These are phyloP conservation scores for Suillus placidus DNA, from an alignment of 768 basidiomycete genomes.

Conservation along the genomic window DNA sequence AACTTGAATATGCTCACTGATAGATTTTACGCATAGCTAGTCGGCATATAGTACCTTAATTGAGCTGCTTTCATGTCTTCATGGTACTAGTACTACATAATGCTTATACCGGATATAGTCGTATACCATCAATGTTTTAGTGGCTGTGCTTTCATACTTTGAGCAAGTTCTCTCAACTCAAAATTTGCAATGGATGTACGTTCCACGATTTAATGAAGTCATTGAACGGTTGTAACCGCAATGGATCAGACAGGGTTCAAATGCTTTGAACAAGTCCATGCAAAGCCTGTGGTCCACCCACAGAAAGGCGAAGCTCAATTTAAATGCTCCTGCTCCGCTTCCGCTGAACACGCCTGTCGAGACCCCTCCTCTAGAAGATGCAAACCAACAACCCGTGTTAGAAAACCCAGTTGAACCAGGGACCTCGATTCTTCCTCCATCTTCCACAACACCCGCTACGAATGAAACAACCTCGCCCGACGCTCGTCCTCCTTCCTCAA, in stretches of 20 bases:
- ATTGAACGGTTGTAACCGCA: slow-evolving; percentile 21
- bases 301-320: slow-evolving; percentile 64
- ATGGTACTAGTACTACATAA: no score
- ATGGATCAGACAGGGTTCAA: slow-evolving; percentile 67
- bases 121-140: not conserved
- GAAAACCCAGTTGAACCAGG: not conserved
- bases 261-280: slow-evolving; percentile 77
- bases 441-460: slow-evolving; percentile 12
- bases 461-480: slow-evolving; percentile 15
- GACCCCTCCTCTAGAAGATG: not conserved
- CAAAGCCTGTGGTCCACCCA: slow-evolving; percentile 78
- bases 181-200: slow-evolving; percentile 11
- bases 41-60: no score
- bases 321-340: slow-evolving; percentile 46
- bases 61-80: no score
- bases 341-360: slow-evolving; percentile 3
- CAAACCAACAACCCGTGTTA: not conserved
- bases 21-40: no score
- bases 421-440: slow-evolving; percentile 13
- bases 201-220: not conserved
- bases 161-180: not conserved
- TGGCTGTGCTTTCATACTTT: not conserved
- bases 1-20: no score
- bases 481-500: slow-evolving; percentile 38
- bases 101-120: no score